phyloP scores from a whole-genome alignment of 1,284 basidiomycete species.

The Ganoderma lingzhi region DNA sequence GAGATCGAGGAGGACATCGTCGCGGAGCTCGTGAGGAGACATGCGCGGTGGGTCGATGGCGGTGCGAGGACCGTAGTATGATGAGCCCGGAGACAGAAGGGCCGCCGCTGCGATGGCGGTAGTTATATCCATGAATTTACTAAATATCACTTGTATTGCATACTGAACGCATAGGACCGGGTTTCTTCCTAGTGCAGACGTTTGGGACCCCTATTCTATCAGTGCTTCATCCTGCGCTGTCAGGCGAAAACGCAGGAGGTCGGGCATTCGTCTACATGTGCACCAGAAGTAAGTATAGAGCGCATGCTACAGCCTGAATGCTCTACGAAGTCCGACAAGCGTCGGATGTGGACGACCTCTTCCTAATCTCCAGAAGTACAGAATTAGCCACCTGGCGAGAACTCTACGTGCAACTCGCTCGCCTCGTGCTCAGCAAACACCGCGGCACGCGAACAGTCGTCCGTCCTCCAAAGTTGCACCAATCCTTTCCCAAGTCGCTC shows the following conservation, averaged over 20 bases:
- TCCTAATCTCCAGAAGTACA: neutral
- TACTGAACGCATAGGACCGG: neutral
- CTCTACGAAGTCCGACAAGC: neutral
- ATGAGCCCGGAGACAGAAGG: neutral
- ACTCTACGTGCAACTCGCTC: neutral
- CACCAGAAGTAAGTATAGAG: too few species aligned
- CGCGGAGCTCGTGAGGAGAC: constrained; percentile 75
- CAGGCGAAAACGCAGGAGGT: neutral
- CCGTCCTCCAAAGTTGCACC: neutral
- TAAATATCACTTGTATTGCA: neutral
- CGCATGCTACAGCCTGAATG: too few species aligned
- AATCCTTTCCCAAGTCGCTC: neutral
- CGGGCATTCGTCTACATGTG: too few species aligned
- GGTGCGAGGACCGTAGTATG: constrained; percentile 2
- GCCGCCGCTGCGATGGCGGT: neutral
- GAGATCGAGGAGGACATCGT: constrained; percentile 97
- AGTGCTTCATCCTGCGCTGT: too few species aligned
- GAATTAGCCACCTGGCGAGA: neutral
- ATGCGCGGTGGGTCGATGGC: constrained; percentile 72
- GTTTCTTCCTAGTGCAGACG: neutral
- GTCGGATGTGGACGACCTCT: neutral
- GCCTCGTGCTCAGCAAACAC: neutral
- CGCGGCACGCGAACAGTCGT: neutral
- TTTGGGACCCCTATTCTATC: too few species aligned
- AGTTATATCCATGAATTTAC: neutral